Evolutionary conservation across 2,329 filamentous ascomycete genomes (phyloP).

Genomic region (Arthrobotrys megalospora): DNA sequence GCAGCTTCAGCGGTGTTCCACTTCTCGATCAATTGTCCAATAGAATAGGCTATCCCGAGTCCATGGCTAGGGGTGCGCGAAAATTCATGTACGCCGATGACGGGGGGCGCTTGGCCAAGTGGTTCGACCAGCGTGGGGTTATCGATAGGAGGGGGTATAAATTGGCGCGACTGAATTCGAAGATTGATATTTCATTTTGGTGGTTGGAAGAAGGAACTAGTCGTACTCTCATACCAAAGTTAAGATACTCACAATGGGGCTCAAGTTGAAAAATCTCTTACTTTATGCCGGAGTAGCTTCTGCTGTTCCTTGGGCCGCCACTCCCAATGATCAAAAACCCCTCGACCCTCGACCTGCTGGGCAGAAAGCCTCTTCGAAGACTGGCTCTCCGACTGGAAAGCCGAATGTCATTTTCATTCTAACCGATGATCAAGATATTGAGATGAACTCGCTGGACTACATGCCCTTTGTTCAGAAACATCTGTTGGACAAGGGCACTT

Average conservation of each 20-base stretch:
- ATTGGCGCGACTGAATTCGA: constrained; percentile 13
- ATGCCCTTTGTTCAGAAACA: constrained; percentile 74
- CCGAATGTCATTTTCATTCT: constrained; percentile 78
- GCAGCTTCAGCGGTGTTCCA: constrained; percentile 1
- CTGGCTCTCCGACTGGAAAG: constrained; percentile 42
- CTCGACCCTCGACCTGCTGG: constrained; percentile 1
- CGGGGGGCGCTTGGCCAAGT: background rate
- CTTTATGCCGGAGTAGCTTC: constrained; percentile 46
- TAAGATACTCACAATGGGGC: background rate
- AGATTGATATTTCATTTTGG: background rate
- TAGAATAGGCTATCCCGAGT: constrained; percentile 14
- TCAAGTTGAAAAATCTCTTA: constrained; percentile 39
- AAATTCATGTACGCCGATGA: constrained; percentile 21
- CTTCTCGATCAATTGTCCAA: constrained; percentile 37
- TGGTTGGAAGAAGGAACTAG: background rate
- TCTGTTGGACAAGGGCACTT: constrained; percentile 73
- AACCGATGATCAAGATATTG: constrained; percentile 78
- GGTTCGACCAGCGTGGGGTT: background rate
- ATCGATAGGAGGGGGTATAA: constrained; percentile 40
- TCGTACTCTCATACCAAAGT: background rate
- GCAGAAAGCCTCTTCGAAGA: constrained; percentile 55
- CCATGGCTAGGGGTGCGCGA: constrained; percentile 16
- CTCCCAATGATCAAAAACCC: constrained; percentile 36
- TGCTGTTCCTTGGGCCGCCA: constrained; percentile 35
- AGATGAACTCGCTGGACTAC: constrained; percentile 75